Evolutionary conservation across 2,329 filamentous ascomycete genomes (phyloP), one percentile per base, ranked within the genome.

Genomic region (Aspergillus glaucus): DNA sequence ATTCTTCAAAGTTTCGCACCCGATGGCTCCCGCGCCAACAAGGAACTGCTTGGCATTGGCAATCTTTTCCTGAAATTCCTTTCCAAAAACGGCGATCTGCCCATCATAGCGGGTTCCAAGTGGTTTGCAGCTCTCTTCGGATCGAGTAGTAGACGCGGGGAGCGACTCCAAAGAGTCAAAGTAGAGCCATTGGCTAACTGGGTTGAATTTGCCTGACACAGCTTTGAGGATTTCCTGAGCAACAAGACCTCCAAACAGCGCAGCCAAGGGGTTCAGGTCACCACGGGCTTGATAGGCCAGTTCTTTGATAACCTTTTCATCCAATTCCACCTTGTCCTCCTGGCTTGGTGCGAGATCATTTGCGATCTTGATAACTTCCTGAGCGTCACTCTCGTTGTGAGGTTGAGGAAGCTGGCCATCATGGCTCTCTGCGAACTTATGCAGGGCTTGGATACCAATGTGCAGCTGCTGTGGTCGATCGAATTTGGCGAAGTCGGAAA

Each of bases 1-100:
- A 71, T 97, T 97, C 81, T 98, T 98, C 58, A 98, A 76, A 87
- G 97, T 98, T 67, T 98, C 93, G 64, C 93, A 98, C 42, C 93
- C 93, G 67, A 98, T 98, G 55, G 94, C 93, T 61, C 93, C 93
- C 43, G 93, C 89, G 58, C 93, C 93, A 50, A 98, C 93, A 48
- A 98, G 78, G 76, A 98, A 98, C 62, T 97, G 84, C 63, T 85
- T 93, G 53, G 93, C 72, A 62, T 96, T 95, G 52, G 86, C 81
- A 58, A 98, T 80, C 77, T 95, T 96, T 45, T 95, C 86, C 70
- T 98, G 93, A 70, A 85, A 98, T 55, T 95, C 88, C 61, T 81
- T 86, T 53, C 93, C 93, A 57, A 98, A 95, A 1, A 98, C 93
- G 2, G 89, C 92, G 63, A 98, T 95, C 66, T 98, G 93, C 3